Conservation (phyloP, 2,329 filamentous ascomycete genomes). For the Hypoxylon sp. region DNA sequence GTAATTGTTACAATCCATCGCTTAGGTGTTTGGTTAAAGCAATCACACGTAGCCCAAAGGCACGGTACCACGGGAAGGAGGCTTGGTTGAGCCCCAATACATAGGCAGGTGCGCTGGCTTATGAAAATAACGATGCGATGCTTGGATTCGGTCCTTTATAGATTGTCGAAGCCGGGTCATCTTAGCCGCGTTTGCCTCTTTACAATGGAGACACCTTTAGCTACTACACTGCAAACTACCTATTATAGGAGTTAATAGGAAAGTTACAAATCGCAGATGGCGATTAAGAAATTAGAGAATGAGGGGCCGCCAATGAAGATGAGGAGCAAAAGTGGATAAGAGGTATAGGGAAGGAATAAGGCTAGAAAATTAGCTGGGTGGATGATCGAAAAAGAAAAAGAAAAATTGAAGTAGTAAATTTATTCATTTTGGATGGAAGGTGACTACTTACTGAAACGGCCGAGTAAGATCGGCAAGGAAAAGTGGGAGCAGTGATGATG, state of each 20-base stretch:
- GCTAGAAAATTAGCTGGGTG: constrained; percentile 1
- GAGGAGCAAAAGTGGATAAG: constrained; percentile 5
- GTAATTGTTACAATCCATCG: constrained; percentile 41
- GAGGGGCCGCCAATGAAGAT: constrained; percentile 1
- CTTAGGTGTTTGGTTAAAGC: constrained; percentile 5
- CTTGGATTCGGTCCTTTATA: constrained; percentile 40
- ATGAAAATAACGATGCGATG: constrained; percentile 41
- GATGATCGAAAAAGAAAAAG: constrained; percentile 3
- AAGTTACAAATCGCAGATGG: not conserved
- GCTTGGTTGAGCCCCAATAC: constrained; percentile 30
- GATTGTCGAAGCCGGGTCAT: constrained; percentile 46
- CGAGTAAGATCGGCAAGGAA: constrained; percentile 10
- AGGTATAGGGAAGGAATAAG: constrained; percentile 10
- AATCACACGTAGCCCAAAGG: constrained; percentile 12
- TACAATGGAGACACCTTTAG: constrained; percentile 33
- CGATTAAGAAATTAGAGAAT: constrained; percentile 1
- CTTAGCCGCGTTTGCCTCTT: constrained; percentile 44
- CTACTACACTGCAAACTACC: constrained; percentile 20
- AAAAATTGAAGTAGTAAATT: constrained; percentile 10
- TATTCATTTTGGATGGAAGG: constrained; percentile 4
- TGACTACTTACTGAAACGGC: constrained; percentile 27
- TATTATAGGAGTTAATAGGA: constrained; percentile 22
- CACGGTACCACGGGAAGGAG: constrained; percentile 20
- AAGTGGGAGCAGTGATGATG: constrained; percentile 7
- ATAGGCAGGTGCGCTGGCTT: constrained; percentile 33